These are phyloP conservation scores for Porodaedalea pini DNA, from an alignment of 1,284 basidiomycete species.

Conservation along the genomic window DNA sequence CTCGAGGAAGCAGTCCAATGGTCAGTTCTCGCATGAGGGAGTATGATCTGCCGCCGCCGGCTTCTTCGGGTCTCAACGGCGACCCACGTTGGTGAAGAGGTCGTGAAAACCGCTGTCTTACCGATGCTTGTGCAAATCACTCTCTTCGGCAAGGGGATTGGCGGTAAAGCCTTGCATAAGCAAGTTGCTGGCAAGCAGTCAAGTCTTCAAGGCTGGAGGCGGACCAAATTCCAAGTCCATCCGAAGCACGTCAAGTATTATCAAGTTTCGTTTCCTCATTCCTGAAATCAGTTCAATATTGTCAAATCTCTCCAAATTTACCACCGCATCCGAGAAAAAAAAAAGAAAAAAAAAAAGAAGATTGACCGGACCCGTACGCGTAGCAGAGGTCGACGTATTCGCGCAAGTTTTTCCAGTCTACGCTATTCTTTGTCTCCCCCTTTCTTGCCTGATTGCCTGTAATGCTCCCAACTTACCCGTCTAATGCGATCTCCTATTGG, in stretches of 20 bases:
- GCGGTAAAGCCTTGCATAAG: background rate
- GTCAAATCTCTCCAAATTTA: constrained; percentile 6
- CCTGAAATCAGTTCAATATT: constrained; percentile 17
- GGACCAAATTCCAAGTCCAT: constrained; percentile 23
- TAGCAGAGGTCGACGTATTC: constrained; percentile 25
- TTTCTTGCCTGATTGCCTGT: constrained; percentile 44
- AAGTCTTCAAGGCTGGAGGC: constrained; percentile 1
- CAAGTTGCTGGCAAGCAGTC: background rate
- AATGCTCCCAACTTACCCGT: constrained; percentile 32
- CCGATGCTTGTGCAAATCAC: background rate
- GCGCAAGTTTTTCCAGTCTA: constrained; percentile 36
- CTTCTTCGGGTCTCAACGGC: constrained; percentile 27
- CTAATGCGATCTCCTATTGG: constrained; percentile 2
- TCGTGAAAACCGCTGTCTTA: background rate
- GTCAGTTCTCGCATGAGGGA: constrained; percentile 41
- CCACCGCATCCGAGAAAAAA: constrained; percentile 2
- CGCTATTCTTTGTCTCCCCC: constrained; percentile 33
- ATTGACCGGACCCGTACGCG: constrained; percentile 17
- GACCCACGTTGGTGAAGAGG: constrained; percentile 42
- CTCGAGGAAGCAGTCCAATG: constrained; percentile 67
- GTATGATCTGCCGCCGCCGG: constrained; percentile 34
- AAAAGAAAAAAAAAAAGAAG: constrained; percentile 21
- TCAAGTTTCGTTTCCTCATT: constrained; percentile 32
- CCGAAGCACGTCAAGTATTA: constrained; percentile 27
- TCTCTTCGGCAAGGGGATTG: constrained; percentile 10